These are phyloP conservation scores for Pleurotus ostreatus DNA, from an alignment of 768 basidiomycete species.

Conservation along the genomic window DNA sequence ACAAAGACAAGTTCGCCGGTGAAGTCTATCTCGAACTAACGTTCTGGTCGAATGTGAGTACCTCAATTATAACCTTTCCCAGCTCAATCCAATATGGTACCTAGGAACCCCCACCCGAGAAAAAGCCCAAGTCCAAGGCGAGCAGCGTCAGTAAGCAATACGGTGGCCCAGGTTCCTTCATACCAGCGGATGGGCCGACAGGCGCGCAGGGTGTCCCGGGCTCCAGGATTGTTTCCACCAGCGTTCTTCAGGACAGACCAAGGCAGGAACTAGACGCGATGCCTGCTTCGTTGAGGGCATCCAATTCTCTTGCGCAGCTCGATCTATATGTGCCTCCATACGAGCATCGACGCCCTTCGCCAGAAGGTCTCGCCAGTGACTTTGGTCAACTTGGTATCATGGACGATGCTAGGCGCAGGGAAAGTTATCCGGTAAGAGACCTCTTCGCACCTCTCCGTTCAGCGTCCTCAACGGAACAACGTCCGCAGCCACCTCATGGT, in stretches of 20 bases:
- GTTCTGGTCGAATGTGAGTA: slow-evolving; percentile 89
- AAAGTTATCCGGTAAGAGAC: slow-evolving; percentile 55
- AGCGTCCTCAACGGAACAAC: slow-evolving; percentile 4
- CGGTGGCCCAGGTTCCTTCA: slow-evolving; percentile 75
- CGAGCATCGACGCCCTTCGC: slow-evolving; percentile 43
- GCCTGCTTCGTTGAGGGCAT: slow-evolving; percentile 58
- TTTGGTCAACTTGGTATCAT: slow-evolving; percentile 64
- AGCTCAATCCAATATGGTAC: slow-evolving; percentile 7
- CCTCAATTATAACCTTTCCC: not conserved
- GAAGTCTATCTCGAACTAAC: slow-evolving; percentile 96
- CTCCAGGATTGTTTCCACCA: slow-evolving; percentile 28
- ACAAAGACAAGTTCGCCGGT: slow-evolving; percentile 92
- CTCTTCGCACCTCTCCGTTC: not conserved
- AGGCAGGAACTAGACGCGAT: slow-evolving; percentile 45
- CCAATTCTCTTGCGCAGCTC: slow-evolving; percentile 55
- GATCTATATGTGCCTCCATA: slow-evolving; percentile 77
- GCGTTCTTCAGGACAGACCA: slow-evolving; percentile 31
- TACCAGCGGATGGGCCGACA: slow-evolving; percentile 42
- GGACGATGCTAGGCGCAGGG: slow-evolving; percentile 41
- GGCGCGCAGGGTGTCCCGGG: slow-evolving; percentile 22
- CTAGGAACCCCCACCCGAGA: slow-evolving; percentile 78
- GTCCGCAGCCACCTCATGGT: slow-evolving; percentile 28
- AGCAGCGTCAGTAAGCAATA: slow-evolving; percentile 58
- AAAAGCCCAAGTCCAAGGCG: slow-evolving; percentile 50
- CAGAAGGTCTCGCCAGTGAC: slow-evolving; percentile 56